Percentiles rank a stretch among this genome's conserved stretches.
phyloP scores from a whole-genome alignment of 768 basidiomycete genomes.

The Boletus barrowsii region DNA sequence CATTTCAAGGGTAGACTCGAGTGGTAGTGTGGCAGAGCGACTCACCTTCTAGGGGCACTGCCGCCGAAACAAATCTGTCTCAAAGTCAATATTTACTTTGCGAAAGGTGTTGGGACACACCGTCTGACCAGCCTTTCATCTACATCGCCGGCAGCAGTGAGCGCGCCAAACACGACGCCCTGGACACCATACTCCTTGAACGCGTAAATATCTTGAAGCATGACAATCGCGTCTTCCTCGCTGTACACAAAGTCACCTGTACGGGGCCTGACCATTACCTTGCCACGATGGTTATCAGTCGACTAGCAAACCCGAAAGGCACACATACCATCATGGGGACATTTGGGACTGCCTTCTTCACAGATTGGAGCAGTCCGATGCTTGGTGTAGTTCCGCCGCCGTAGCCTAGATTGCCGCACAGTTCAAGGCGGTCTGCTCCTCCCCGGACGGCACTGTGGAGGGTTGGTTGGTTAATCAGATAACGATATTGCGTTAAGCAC shows the following conservation, averaged over 20 bases:
- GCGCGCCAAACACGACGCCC: constrained; percentile 66
- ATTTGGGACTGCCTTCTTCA: constrained; percentile 47
- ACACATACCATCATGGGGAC: constrained; percentile 70
- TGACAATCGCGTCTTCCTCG: constrained; percentile 61
- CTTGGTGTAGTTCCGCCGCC: constrained; percentile 86
- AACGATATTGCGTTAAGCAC: constrained; percentile 21
- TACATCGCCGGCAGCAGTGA: constrained; percentile 54
- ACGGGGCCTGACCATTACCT: constrained; percentile 82
- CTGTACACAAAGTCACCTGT: constrained; percentile 78
- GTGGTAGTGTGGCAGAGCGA: not conserved
- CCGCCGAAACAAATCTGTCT: constrained; percentile 53
- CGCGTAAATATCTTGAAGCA: constrained; percentile 66
- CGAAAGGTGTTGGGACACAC: constrained; percentile 21
- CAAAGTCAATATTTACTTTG: not conserved
- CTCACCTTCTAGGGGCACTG: constrained; percentile 61
- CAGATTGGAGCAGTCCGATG: constrained; percentile 62
- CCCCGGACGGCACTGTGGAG: constrained; percentile 58
- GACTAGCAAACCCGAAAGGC: constrained; percentile 5
- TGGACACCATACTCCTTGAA: constrained; percentile 57
- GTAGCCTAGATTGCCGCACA: constrained; percentile 64
- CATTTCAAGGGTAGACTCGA: not conserved
- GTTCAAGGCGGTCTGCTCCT: constrained; percentile 74
- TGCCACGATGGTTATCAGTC: constrained; percentile 2
- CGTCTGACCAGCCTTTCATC: constrained; percentile 56
- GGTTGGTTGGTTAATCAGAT: constrained; percentile 3